Conservation (phyloP, 75 land plant genomes). For the Azolla pinnata region DNA sequence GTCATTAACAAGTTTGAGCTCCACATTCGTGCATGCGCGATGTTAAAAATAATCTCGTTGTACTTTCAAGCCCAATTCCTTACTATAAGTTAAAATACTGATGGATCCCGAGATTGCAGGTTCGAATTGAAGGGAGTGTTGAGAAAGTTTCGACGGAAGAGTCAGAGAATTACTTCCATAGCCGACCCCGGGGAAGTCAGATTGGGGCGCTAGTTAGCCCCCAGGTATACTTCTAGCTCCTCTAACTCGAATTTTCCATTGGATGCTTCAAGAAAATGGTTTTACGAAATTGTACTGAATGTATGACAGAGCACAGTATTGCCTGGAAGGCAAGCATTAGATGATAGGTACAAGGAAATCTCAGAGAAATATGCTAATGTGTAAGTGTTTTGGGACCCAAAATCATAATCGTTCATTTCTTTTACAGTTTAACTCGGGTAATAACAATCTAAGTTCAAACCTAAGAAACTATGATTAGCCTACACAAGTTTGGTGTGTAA, state of each 20-base stretch:
- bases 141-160: conserved; percentile 79
- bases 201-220: conserved; percentile 88
- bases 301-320: conserved; percentile 62
- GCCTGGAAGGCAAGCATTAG: conserved; percentile 57
- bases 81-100: neutral
- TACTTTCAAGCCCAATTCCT: neutral
- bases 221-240: conserved; percentile 42
- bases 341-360: conserved; percentile 44
- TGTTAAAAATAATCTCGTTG: no score
- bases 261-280: neutral
- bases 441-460: no score
- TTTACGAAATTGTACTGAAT: conserved; percentile 2
- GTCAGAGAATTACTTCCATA: conserved; percentile 88
- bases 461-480: no score
- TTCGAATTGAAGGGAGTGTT: conserved; percentile 82
- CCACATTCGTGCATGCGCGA: no score
- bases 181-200: conserved; percentile 94
- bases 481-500: no score
- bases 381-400: conserved; percentile 49
- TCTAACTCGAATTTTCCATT: conserved; percentile 3
- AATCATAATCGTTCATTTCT: neutral
- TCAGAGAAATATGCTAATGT: conserved; percentile 62
- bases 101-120: no score
- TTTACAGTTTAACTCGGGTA: neutral
- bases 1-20: no score